phyloP scores from a whole-genome alignment of 345 rosid genomes.

The Bruguiera gymnorhiza region DNA sequence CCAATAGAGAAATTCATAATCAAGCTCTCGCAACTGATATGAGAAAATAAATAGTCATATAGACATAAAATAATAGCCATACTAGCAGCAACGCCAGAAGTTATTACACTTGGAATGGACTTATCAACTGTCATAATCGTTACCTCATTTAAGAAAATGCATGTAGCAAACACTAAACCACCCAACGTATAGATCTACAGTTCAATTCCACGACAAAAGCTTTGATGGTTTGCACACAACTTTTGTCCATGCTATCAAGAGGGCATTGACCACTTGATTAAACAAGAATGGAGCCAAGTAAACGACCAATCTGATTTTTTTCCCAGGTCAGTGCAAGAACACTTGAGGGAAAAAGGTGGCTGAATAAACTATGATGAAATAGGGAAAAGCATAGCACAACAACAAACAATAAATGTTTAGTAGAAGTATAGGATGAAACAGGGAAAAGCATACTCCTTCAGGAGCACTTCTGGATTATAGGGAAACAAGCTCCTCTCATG shows the following conservation, averaged over 20 bases:
- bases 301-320: background rate
- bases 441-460: constrained; percentile 52
- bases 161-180: too few relatives aligned
- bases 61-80: too few relatives aligned
- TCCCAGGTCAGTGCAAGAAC: background rate
- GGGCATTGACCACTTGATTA: background rate
- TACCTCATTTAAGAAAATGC: too few relatives aligned
- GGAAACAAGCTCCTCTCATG: constrained; percentile 66
- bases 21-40: too few relatives aligned
- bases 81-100: too few relatives aligned
- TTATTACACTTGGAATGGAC: too few relatives aligned
- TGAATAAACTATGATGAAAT: background rate
- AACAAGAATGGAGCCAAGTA: background rate
- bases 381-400: background rate
- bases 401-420: constrained; percentile 5
- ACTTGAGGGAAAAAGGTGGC: background rate
- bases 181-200: too few relatives aligned
- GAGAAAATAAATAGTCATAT: too few relatives aligned
- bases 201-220: too few relatives aligned
- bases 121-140: too few relatives aligned
- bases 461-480: constrained; percentile 71
- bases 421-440: background rate
- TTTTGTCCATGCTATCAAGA: background rate
- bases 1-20: too few relatives aligned
- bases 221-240: too few relatives aligned